Percentiles rank a stretch among this genome's conserved stretches.
These are phyloP conservation scores for Cydonia oblonga DNA, from an alignment of 331 rosid genomes.

Conservation along the genomic window DNA sequence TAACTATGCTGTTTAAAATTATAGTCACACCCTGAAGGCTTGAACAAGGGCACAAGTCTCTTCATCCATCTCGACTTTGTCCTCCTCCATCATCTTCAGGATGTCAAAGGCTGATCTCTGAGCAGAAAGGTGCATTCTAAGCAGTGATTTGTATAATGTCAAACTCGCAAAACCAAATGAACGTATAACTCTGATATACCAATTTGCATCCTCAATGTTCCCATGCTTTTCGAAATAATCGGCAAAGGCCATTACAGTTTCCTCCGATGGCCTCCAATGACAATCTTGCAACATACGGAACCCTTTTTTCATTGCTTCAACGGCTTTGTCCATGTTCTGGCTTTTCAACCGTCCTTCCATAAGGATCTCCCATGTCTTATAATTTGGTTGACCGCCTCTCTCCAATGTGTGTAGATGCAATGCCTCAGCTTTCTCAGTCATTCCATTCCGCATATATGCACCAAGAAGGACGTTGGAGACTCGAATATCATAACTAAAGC, in stretches of 20 bases:
- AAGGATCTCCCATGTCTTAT: constrained; percentile 89
- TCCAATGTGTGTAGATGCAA: constrained; percentile 57
- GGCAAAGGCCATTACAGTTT: constrained; percentile 36
- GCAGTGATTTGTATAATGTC: constrained; percentile 43
- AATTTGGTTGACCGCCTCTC: constrained; percentile 71
- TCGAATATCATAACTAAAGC: constrained; percentile 54
- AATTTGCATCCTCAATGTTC: constrained; percentile 34
- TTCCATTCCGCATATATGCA: constrained; percentile 67
- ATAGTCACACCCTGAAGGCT: constrained; percentile 15
- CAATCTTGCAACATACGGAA: constrained; percentile 33
- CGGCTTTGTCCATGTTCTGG: constrained; percentile 42
- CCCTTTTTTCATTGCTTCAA: constrained; percentile 48
- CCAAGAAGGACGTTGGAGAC: constrained; percentile 81
- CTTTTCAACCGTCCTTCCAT: constrained; percentile 56
- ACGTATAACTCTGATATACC: constrained; percentile 30
- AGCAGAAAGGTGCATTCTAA: constrained; percentile 41
- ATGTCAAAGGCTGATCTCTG: constrained; percentile 30
- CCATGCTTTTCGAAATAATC: constrained; percentile 42
- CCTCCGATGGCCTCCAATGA: constrained; percentile 46
- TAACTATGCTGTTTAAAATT: no score
- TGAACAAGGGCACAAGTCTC: constrained; percentile 37
- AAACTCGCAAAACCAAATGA: constrained; percentile 34
- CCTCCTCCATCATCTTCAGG: constrained; percentile 46
- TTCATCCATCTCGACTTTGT: constrained; percentile 35
- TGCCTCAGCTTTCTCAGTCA: constrained; percentile 57